These are phyloP conservation scores for Aureobasidium sp. DNA, from an alignment of 2,329 filamentous ascomycete genomes.

Conservation along the genomic window DNA sequence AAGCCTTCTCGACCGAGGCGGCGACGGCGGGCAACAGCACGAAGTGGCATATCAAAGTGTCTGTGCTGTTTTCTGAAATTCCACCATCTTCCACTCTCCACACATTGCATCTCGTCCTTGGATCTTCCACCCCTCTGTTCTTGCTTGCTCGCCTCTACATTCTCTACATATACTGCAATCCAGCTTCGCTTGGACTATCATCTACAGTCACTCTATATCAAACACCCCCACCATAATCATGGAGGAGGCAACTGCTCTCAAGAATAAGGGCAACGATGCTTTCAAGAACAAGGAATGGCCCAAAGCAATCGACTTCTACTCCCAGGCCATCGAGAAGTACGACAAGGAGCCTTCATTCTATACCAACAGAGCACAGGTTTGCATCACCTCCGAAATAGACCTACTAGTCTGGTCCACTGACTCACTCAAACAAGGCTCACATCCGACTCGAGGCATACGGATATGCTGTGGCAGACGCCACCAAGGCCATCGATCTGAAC, in stretches of 20 bases:
- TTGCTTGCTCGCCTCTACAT: background rate
- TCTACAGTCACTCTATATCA: background rate
- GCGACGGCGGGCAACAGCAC: background rate
- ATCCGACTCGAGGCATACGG: constrained; percentile 95
- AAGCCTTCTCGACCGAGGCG: constrained; percentile 7
- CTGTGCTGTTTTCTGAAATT: constrained; percentile 7
- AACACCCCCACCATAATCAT: background rate
- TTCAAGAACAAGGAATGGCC: constrained; percentile 85
- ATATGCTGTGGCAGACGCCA: constrained; percentile 83
- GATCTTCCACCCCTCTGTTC: background rate
- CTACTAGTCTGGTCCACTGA: background rate
- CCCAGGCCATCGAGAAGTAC: constrained; percentile 77
- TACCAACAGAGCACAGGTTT: constrained; percentile 88
- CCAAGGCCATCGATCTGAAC: constrained; percentile 84
- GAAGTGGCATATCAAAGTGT: background rate
- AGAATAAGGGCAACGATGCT: constrained; percentile 90
- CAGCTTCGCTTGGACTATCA: background rate
- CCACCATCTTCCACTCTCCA: background rate
- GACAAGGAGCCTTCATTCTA: constrained; percentile 81
- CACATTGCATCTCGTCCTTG: background rate
- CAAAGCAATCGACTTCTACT: constrained; percentile 72
- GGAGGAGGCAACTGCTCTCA: constrained; percentile 66
- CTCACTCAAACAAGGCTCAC: constrained; percentile 54
- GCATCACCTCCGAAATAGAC: constrained; percentile 23
- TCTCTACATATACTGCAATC: background rate